Conservation (phyloP, 257 asterid species). For the Fraxinus anomala region DNA sequence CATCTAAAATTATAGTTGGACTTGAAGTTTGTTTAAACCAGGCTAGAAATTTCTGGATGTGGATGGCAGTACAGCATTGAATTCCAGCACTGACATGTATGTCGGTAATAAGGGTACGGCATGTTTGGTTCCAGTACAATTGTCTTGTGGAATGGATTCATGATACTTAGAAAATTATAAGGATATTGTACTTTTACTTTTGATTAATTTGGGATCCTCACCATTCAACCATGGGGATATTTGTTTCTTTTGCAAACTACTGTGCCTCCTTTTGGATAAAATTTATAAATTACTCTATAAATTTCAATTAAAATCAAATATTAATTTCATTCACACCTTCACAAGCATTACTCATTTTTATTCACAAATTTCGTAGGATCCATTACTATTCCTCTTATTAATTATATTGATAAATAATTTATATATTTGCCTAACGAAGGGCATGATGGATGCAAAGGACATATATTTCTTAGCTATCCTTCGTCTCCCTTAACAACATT, state of each 20-base stretch:
- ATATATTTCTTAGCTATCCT: not conserved
- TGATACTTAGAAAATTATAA: not conserved
- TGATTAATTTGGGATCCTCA: not conserved
- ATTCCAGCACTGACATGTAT: not conserved
- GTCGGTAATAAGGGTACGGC: not conserved
- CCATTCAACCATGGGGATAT: not conserved
- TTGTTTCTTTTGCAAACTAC: not conserved
- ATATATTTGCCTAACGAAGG: too few species aligned
- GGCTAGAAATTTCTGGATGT: not conserved
- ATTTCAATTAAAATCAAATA: too few species aligned
- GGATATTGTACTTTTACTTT: not conserved
- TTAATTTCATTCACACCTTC: too few species aligned
- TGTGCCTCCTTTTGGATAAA: too few species aligned
- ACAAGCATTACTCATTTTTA: too few species aligned
- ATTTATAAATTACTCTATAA: too few species aligned
- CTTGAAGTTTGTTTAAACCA: not conserved
- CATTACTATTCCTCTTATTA: too few species aligned
- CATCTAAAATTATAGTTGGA: too few species aligned
- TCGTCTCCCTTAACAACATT: not conserved
- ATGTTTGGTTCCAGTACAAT: not conserved
- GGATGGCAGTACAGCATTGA: not conserved
- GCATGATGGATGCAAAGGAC: not conserved
- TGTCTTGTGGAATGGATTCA: not conserved
- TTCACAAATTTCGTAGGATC: too few species aligned
- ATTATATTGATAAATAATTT: too few species aligned